A percentile compares a stretch with the other conserved stretches of the same genome.
Conservation (phyloP, 2,329 filamentous ascomycete genomes). For the Diaporthe sp. region DNA sequence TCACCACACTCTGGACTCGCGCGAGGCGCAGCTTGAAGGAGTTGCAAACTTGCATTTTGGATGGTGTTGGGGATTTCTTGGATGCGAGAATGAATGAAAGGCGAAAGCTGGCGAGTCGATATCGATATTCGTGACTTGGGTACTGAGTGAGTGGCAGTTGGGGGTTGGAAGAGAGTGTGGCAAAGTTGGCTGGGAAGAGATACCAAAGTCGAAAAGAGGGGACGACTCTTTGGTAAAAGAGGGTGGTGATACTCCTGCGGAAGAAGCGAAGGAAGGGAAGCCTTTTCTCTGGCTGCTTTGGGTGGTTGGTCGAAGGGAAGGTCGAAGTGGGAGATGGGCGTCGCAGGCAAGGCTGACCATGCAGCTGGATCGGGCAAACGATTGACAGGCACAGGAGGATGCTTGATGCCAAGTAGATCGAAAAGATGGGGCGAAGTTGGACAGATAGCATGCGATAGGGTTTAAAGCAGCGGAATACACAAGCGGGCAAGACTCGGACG, state of each 20-base stretch:
- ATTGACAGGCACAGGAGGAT: conserved; percentile 21
- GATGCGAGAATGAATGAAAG: not conserved
- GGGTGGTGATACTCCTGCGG: not conserved
- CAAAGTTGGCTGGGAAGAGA: conserved; percentile 6
- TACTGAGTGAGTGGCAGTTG: conserved; percentile 24
- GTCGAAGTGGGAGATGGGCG: conserved; percentile 21
- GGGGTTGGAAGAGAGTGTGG: conserved; percentile 13
- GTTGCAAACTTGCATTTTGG: conserved; percentile 53
- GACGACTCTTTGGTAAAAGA: conserved; percentile 4
- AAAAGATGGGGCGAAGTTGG: conserved; percentile 9
- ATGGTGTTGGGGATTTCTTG: no score
- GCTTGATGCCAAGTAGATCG: not conserved
- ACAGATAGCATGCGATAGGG: not conserved
- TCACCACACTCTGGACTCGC: conserved; percentile 59
- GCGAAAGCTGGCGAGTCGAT: not conserved
- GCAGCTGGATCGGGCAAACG: conserved; percentile 18
- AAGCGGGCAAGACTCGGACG: not conserved
- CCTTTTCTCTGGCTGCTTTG: conserved; percentile 1
- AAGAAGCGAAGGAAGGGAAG: conserved; percentile 28
- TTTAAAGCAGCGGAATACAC: conserved; percentile 26
- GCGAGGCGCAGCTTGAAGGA: conserved; percentile 60
- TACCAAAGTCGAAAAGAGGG: conserved; percentile 6
- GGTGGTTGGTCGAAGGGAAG: conserved; percentile 24
- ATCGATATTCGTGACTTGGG: not conserved
- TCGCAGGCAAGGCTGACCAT: conserved; percentile 18